Evolutionary conservation across 306 rosid genomes (phyloP), one percentile per base, ranked within the genome.

Genomic region (Abrus pulchellus): DNA sequence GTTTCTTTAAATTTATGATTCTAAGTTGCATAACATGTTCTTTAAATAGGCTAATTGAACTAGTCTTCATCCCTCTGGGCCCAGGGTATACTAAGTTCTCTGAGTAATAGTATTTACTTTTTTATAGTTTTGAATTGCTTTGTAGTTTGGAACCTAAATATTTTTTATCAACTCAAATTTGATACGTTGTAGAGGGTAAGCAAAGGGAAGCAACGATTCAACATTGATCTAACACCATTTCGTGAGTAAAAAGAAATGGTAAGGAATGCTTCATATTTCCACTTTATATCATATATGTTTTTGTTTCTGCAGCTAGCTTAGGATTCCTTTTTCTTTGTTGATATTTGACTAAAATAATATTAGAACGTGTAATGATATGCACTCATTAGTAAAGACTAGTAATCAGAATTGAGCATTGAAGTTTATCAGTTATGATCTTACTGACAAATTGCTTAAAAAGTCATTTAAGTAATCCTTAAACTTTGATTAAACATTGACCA

Each of bases 171-270:
- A 47, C 66, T 79, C 34, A 30, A 56, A n/a, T 40, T 78, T 79
- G 14, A 62, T 50, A 61, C 80, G 14, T 65, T 80, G 80, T 71
- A 94, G 99, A 88, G 90, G 82, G 97, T 85, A 48, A 93, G 92
- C 97, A 94, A 91, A 87, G 97, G 99, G 76, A 93, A 90, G 88
- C 91, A 90, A 60, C 86, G 12, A 5, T 90, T 91, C 86, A 88
- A 90, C 81, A 91, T 94, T 77, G 97, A 94, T 86, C 91, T 93
- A 86, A 81, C 97, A 1, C 97, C 99, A 36, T 90, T 85, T 85
- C 82, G 80, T 57, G 93, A 89, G 63, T 92, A 88, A 86, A 76
- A 50, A 53, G 68, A 64, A 47, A 80, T 54, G 90, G 88, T 87
- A 83, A 82, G 85, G 52, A 74, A 38, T 69, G 36, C 3, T 78